Evolutionary conservation across 2,329 filamentous ascomycete species (phyloP), one percentile per base, ranked within the genome.

Genomic region (Apiospora pterosperma): DNA sequence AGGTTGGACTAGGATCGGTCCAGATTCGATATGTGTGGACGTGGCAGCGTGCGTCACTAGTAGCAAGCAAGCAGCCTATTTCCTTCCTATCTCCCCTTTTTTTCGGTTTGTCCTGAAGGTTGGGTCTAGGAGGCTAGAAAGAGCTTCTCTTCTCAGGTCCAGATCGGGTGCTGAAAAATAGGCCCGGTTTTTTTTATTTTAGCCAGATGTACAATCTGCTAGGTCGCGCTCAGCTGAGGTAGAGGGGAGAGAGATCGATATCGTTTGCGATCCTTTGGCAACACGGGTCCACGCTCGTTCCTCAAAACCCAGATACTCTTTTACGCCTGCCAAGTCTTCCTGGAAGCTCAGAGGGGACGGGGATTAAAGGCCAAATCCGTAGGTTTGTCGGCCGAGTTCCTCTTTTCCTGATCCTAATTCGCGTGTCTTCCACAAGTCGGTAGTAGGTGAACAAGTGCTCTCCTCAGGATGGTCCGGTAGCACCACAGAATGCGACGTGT

Each of bases 21-120:
- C 48, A 55, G 48, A 55, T 55, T 55, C 48, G 48, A 55, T 55
- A 55, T 55, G 28, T 55, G 28, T 55, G 48, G 48, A 55, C 34
- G 48, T 55, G 58, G 58, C 58, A 60, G 58, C 58, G 34, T 60
- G 58, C 34, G 58, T 60, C 36, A 39, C 58, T 55, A 60, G 58
- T 19, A 60, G 58, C 36, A 60, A 60, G 58, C 58, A 60, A 60
- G 58, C 58, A 60, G 58, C 58, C 58, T 60, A 36, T 60, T 60
- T 60, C 19, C 11, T 41, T 19, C 34, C 34, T 60, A 60, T 60
- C 36, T 39, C 36, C 36, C 34, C 58, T 39, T 36, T 41, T 41
- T 39, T 55, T 55, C 28, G 48, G 48, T 34, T 55, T 31, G 48
- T 31, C 28, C 28, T 55, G 34, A 55, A 34, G 8, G 25, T 34